Evolutionary conservation across 139 green algal genomes (phyloP).

Genomic region (Mesostigma viride): DNA sequence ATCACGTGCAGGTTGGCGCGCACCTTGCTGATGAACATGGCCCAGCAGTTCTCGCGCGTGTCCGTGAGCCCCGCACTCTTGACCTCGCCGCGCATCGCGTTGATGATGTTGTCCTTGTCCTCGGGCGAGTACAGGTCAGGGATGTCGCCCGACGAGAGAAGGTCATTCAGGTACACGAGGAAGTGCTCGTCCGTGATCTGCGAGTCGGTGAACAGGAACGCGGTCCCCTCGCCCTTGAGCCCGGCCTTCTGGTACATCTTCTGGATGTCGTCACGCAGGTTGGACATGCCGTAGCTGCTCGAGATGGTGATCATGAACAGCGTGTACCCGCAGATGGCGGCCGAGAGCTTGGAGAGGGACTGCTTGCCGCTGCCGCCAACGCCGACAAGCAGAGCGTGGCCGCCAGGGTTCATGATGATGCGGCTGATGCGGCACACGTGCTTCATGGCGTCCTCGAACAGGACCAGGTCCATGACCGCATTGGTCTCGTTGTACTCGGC

Average conservation of each 20-base stretch:
- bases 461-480: constrained; percentile 67
- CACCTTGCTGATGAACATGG: constrained; percentile 81
- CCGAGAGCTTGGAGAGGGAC: constrained; percentile 51
- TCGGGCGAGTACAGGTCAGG: constrained; percentile 61
- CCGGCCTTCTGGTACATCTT: constrained; percentile 59
- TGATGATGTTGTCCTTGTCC: constrained; percentile 70
- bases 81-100: constrained; percentile 68
- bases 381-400: constrained; percentile 72
- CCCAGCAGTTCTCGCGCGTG: constrained; percentile 67
- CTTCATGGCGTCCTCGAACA: constrained; percentile 75
- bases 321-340: constrained; percentile 67
- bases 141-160: constrained; percentile 69
- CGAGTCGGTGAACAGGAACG: constrained; percentile 79
- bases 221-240: constrained; percentile 52
- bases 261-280: constrained; percentile 78
- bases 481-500: constrained; percentile 81
- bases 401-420: constrained; percentile 63
- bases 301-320: constrained; percentile 69
- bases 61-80: constrained; percentile 69
- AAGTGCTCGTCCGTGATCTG: constrained; percentile 77
- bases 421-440: constrained; percentile 67
- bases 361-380: constrained; percentile 23
- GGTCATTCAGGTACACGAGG: constrained; percentile 82
- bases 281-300: constrained; percentile 56
- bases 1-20: constrained; percentile 73